These are phyloP conservation scores for Amphibolis antarctica DNA, from an alignment of 106 monocot genomes.

Conservation along the genomic window DNA sequence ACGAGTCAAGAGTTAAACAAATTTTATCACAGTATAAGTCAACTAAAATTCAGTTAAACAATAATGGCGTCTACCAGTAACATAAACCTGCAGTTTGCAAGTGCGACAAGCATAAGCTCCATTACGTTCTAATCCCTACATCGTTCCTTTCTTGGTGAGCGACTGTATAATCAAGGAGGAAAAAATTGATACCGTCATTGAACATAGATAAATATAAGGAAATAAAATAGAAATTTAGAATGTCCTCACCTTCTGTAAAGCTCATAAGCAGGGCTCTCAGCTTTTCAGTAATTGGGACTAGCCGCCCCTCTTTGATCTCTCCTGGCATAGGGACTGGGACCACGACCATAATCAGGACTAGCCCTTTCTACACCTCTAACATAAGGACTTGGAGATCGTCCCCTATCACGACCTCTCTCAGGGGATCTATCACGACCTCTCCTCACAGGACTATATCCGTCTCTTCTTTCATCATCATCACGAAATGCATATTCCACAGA, in stretches of 20 bases:
- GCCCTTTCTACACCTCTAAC: conserved; percentile 57
- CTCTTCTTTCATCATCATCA: conserved; percentile 79
- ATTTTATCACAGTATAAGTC: no score
- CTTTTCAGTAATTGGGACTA: conserved; percentile 44
- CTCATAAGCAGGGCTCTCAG: conserved; percentile 38
- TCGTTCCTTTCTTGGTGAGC: conserved; percentile 9
- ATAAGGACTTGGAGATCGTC: conserved; percentile 71
- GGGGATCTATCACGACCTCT: conserved; percentile 55
- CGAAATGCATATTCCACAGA: conserved; percentile 92
- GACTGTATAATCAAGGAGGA: conserved; percentile 1
- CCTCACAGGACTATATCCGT: conserved; percentile 66
- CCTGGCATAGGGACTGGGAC: conserved; percentile 38
- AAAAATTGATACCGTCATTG: not conserved
- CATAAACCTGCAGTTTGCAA: not conserved
- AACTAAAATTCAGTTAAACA: not conserved
- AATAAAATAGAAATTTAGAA: not conserved
- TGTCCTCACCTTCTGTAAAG: conserved; percentile 29
- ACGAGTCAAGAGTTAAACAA: no score
- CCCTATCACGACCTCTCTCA: conserved; percentile 38
- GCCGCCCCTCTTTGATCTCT: conserved; percentile 18
- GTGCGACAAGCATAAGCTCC: not conserved
- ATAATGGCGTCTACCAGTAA: not conserved
- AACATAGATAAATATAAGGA: not conserved
- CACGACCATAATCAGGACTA: conserved; percentile 88
- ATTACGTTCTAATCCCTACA: not conserved